phyloP scores from a whole-genome alignment of 306 rosid species.

The Cercis canadensis region DNA sequence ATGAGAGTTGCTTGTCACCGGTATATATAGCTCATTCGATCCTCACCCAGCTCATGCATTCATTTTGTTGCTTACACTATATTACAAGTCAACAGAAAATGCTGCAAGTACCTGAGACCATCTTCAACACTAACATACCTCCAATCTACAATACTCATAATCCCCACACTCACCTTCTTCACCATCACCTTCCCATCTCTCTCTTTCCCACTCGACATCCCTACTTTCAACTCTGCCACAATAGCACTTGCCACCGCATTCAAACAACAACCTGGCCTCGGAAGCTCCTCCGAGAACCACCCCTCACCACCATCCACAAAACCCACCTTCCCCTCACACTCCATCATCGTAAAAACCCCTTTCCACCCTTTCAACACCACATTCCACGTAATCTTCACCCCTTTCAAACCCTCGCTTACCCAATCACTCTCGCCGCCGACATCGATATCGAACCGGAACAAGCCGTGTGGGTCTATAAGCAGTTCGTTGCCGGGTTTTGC shows the following conservation, averaged over 20 bases:
- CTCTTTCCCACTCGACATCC: conserved; percentile 38
- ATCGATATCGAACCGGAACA: conserved; percentile 39
- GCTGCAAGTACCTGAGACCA: conserved; percentile 71
- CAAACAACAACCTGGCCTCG: too few relatives aligned
- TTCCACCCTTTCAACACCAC: conserved; percentile 46
- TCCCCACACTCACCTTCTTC: conserved; percentile 38
- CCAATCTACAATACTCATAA: conserved; percentile 61
- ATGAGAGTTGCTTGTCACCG: too few relatives aligned
- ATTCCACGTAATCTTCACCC: conserved; percentile 64
- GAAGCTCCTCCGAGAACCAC: too few relatives aligned
- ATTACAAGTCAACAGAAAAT: conserved; percentile 49
- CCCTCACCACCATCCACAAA: neutral
- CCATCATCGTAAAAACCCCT: too few relatives aligned
- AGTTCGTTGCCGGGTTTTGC: too few relatives aligned
- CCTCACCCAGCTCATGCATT: too few relatives aligned
- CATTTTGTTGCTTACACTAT: too few relatives aligned
- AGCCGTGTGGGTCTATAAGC: too few relatives aligned
- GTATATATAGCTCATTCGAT: too few relatives aligned
- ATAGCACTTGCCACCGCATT: conserved; percentile 24
- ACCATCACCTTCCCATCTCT: neutral
- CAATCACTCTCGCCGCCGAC: neutral
- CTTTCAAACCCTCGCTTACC: conserved; percentile 28
- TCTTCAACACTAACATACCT: conserved; percentile 65
- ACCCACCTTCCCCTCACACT: neutral
- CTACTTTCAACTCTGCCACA: conserved; percentile 46